These are phyloP conservation scores for Trichosporon sp. DNA, from an alignment of 1,284 basidiomycete species.

Conservation along the genomic window DNA sequence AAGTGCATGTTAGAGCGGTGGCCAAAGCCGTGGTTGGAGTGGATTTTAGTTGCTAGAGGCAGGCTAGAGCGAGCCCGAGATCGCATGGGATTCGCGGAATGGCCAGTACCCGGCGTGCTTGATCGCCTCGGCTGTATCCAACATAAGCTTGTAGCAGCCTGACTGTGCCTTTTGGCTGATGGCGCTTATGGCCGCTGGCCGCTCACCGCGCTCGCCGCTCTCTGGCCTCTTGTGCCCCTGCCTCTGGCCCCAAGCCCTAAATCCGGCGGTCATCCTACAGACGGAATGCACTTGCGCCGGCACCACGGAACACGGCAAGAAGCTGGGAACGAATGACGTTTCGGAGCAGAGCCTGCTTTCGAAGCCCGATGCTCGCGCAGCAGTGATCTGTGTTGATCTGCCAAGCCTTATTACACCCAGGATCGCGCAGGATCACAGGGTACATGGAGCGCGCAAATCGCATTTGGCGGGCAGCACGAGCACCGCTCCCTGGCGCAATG, in stretches of 20 bases:
- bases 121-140: slow-evolving; percentile 11
- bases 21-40: slow-evolving; percentile 7
- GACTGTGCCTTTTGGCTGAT: neutral
- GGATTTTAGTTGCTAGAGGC: neutral
- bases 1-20: slow-evolving; percentile 3
- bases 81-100: slow-evolving; percentile 19
- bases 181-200: neutral
- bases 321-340: neutral
- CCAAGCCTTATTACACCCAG: neutral
- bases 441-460: neutral
- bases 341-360: neutral
- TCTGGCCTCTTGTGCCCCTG: neutral
- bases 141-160: slow-evolving; percentile 1
- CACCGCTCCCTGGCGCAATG: neutral
- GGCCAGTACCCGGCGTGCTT: neutral
- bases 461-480: neutral
- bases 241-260: neutral
- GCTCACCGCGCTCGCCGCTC: no score
- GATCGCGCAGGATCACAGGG: neutral
- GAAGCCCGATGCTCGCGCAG: slow-evolving; percentile 1
- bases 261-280: neutral
- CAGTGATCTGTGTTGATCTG: neutral
- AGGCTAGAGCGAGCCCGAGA: slow-evolving; percentile 8
- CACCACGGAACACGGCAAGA: neutral
- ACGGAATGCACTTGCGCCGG: neutral